Percentiles rank a stretch among this genome's conserved stretches.
phyloP scores from a whole-genome alignment of 208 protist species.

The Leishmania tarentolae region DNA sequence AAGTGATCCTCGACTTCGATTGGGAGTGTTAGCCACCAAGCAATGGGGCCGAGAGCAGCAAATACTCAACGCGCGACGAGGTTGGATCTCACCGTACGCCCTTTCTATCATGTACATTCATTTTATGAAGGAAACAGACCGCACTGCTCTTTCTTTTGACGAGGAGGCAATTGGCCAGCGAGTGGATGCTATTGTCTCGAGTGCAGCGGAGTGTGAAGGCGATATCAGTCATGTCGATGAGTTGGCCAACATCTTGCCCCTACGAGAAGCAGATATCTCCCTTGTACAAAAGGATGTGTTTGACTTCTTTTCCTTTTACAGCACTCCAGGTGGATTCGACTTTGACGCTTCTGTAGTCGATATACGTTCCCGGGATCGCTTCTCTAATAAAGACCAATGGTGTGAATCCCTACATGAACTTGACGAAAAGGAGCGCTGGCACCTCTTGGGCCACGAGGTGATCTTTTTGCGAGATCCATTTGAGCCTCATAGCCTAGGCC shows the following conservation, averaged over 20 bases:
- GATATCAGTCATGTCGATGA: slow-evolving; percentile 22
- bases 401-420: slow-evolving; percentile 32
- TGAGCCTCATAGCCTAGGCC: slow-evolving; percentile 72
- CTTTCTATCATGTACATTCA: slow-evolving; percentile 85
- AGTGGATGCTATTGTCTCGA: slow-evolving; percentile 23
- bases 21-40: slow-evolving; percentile 60
- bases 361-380: slow-evolving; percentile 45
- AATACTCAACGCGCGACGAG: slow-evolving; percentile 71
- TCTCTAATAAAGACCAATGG: slow-evolving; percentile 66
- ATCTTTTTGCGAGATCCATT: slow-evolving; percentile 77
- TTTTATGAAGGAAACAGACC: slow-evolving; percentile 52
- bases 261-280: slow-evolving; percentile 22
- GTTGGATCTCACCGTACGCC: slow-evolving; percentile 87
- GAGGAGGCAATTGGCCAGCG: slow-evolving; percentile 39
- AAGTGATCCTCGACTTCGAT: slow-evolving; percentile 51
- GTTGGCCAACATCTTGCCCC: slow-evolving; percentile 38
- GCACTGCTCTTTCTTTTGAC: slow-evolving; percentile 29
- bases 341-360: slow-evolving; percentile 79
- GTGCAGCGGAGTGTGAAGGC: not conserved
- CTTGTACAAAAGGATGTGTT: slow-evolving; percentile 50
- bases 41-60: slow-evolving; percentile 65
- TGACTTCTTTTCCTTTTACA: slow-evolving; percentile 69
- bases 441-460: slow-evolving; percentile 70
- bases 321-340: slow-evolving; percentile 50
- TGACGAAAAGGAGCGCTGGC: slow-evolving; percentile 50